Evolutionary conservation across 202 grass and related monocot species (phyloP).

Genomic region (Schoenoplectus triqueter): DNA sequence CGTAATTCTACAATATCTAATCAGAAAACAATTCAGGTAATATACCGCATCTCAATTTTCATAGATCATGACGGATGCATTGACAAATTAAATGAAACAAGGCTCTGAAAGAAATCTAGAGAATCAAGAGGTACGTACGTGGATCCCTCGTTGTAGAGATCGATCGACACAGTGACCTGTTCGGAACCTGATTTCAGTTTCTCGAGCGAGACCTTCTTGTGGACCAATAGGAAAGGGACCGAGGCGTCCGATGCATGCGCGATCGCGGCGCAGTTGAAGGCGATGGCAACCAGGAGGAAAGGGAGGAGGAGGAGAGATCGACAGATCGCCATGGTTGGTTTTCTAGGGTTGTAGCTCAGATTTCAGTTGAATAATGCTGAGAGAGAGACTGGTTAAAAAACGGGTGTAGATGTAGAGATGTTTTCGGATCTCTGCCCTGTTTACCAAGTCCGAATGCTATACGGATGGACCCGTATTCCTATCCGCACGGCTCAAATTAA

Average conservation of each 20-base stretch:
- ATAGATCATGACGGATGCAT: constrained; percentile 11
- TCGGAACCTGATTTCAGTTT: constrained; percentile 78
- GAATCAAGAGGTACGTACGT: constrained; percentile 50
- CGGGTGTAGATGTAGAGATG: neutral
- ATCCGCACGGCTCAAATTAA: too few species aligned
- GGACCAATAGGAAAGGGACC: constrained; percentile 73
- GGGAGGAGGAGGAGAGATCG: constrained; percentile 42
- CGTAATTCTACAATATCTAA: neutral
- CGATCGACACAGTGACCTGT: constrained; percentile 81
- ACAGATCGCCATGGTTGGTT: constrained; percentile 46
- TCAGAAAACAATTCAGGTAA: neutral
- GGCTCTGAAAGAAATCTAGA: neutral
- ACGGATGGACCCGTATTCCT: too few species aligned
- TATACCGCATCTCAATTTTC: neutral
- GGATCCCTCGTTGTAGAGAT: constrained; percentile 98
- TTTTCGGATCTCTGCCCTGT: too few species aligned
- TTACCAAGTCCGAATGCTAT: too few species aligned
- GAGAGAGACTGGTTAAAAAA: neutral
- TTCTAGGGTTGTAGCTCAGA: constrained; percentile 29
- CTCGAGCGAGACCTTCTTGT: constrained; percentile 87
- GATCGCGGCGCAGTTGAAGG: neutral
- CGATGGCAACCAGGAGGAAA: constrained; percentile 23
- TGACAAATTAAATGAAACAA: neutral
- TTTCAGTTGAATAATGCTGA: constrained; percentile 10
- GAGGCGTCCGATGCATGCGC: constrained; percentile 49